Evolutionary conservation across 2,329 filamentous ascomycete genomes (phyloP), one percentile per base, ranked within the genome.

Genomic region (Colletotrichum limetticola): DNA sequence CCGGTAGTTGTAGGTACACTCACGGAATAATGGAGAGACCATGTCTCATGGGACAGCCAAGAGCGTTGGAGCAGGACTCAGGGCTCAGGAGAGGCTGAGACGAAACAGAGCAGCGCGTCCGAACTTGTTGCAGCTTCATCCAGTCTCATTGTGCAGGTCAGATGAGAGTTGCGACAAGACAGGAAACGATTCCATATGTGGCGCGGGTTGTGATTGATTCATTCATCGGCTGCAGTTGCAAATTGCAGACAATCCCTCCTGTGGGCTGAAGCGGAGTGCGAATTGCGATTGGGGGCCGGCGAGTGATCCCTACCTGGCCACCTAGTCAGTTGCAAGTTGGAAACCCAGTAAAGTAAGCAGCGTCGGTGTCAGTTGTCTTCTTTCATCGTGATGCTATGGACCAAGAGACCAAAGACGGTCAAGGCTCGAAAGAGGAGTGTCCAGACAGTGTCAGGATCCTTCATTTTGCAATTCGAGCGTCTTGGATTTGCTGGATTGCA

Each of bases 121-220:
- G 71, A 73, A 62, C 66, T 52, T 73, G 71, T 71, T 62, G 71
- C 71, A 71, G 59, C 60, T 73, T 73, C 71, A 67, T 71, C 71
- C 56, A 61, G 60, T 71, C 61, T 64, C 35, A 32, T 55, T 46
- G 32, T 24, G 32, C 42, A 61, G 67, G 62, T 28, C 32, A 24
- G 52, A 65, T n/a, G 52, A 72, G 71, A 64, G 26, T 58, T 56
- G 49, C 32, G 56, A 65, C 60, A 35, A 57, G 71, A 65, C 66
- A 60, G 66, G 28, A 55, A 72, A 65, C 59, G 60, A 64, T 60
- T 70, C 53, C 32, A 55, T 24, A 14, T 32, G 35, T 49, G 26
- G 53, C 24, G 24, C 24, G 62, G 52, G 22, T 9, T 35, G 53
- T 58, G 53, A 66, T 28, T 35, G 8, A 26, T 24, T 30, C 46